Conservation (phyloP, 371 early-diverging fungal species). For the Synchytrium microbalum region DNA sequence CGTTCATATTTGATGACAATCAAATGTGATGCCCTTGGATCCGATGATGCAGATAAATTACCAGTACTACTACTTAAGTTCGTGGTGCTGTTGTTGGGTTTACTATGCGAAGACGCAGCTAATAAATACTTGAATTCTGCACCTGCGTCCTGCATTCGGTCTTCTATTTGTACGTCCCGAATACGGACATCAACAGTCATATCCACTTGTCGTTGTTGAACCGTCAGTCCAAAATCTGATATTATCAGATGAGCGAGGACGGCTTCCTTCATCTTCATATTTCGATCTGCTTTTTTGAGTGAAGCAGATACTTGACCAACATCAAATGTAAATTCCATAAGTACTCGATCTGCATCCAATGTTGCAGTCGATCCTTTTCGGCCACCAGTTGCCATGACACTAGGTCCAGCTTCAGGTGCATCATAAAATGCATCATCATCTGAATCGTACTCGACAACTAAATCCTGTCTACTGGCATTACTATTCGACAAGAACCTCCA, state of each 20-base stretch:
- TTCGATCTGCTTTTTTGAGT: constrained; percentile 43
- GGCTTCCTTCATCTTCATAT: constrained; percentile 10
- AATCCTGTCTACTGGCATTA: background rate
- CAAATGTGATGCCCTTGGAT: constrained; percentile 23
- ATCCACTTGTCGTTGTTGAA: constrained; percentile 47
- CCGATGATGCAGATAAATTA: background rate
- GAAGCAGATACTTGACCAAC: constrained; percentile 65
- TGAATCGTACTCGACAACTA: constrained; percentile 17
- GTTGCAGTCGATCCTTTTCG: background rate
- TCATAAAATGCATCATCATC: constrained; percentile 35
- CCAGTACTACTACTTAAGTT: no score
- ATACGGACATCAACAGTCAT: constrained; percentile 58
- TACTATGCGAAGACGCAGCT: constrained; percentile 20
- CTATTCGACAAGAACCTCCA: constrained; percentile 13
- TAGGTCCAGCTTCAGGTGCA: constrained; percentile 23
- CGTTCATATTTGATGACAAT: constrained; percentile 66
- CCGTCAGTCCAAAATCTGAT: constrained; percentile 59
- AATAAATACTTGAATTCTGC: constrained; percentile 56
- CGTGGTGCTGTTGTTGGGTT: no score
- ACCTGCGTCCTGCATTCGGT: constrained; percentile 50
- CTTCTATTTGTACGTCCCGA: constrained; percentile 66
- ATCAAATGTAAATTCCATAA: constrained; percentile 61
- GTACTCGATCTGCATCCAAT: constrained; percentile 25
- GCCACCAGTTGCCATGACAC: background rate
- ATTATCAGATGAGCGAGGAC: constrained; percentile 62